Conservation (phyloP, 148 eudicot genomes). For the Chenopodium berlandieri region DNA sequence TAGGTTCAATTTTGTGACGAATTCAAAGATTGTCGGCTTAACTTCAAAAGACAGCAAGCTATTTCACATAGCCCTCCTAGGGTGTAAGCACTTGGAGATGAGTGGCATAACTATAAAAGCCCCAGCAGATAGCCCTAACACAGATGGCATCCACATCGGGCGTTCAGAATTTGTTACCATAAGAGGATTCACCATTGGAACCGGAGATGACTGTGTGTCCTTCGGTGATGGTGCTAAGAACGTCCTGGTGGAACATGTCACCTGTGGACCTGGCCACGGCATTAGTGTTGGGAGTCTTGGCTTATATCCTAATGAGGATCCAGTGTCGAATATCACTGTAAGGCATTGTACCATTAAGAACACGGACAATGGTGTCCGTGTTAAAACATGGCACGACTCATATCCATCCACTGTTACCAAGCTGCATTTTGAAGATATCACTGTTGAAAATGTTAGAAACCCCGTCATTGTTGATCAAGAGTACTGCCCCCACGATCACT, state of each 20-base stretch:
- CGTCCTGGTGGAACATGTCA: slow-evolving; percentile 36
- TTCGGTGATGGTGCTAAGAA: slow-evolving; percentile 53
- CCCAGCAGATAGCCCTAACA: slow-evolving; percentile 54
- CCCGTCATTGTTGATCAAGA: slow-evolving; percentile 49
- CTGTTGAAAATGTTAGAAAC: slow-evolving; percentile 36
- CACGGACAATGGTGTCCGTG: slow-evolving; percentile 51
- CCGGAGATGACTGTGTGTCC: slow-evolving; percentile 75
- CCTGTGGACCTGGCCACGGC: slow-evolving; percentile 73
- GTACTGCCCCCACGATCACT: slow-evolving; percentile 58
- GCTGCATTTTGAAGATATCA: slow-evolving; percentile 51
- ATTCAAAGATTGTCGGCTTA: slow-evolving; percentile 35
- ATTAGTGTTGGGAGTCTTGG: slow-evolving; percentile 56
- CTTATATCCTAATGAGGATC: neutral
- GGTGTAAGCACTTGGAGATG: slow-evolving; percentile 39
- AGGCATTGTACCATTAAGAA: slow-evolving; percentile 42
- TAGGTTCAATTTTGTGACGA: slow-evolving; percentile 45
- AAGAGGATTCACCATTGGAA: slow-evolving; percentile 28
- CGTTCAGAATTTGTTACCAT: slow-evolving; percentile 39
- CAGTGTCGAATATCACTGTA: slow-evolving; percentile 19
- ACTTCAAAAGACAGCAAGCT: slow-evolving; percentile 53
- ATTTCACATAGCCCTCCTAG: slow-evolving; percentile 47
- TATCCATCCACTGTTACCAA: slow-evolving; percentile 23
- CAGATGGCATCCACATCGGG: slow-evolving; percentile 69
- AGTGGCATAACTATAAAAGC: slow-evolving; percentile 32
- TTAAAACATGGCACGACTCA: slow-evolving; percentile 61